Evolutionary conservation across 2,329 filamentous ascomycete species (phyloP), one percentile per base, ranked within the genome.

Genomic region (Ophiostoma ips): DNA sequence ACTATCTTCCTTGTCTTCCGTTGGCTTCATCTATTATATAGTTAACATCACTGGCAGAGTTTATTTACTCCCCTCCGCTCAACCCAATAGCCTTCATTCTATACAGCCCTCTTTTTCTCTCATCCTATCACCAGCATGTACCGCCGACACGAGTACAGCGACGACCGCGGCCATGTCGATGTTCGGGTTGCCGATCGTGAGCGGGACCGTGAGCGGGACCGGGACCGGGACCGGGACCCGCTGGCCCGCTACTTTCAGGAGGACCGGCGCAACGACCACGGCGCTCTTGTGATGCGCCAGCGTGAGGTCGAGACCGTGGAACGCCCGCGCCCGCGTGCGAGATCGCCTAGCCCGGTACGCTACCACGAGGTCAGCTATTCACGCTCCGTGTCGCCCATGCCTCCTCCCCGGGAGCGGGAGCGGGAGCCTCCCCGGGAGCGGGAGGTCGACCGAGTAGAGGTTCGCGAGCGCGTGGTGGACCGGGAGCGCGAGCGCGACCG

Each of bases 231-330:
- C n/a, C 60, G 62, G n/a, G 62, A 43, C 9, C 40, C 65, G 40
- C 64, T 69, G 38, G 72, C 72, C 3, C 64, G 68, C 48, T 77
- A 77, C 57, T 61, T 78, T 52, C 70, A 73, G 46, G 70, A 75
- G 2, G 72, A 76, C 37, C 53, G 51, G n/a, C 61, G 55, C 28
- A 52, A 61, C 24, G 74, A 77, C 5, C 62, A 68, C 24, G 74
- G 74, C 3, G 67, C 70, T 35, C 61, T 79, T 58, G 75, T 79
- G 16, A 66, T 79, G 45, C 71, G 75, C 48, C 65, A 72, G 56
- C 69, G 74, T 43, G 73, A 78, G 50, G 66, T 77, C 47, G 75
- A 78, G 63, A 75, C 71, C 1, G 58, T 73, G 52, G 73, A 77
- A 59, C 64, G 66, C 38, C 61, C 63, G 35, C 66, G 73, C 48